These are phyloP conservation scores for Chaetoceros tenuissimus DNA, from an alignment of 108 stramenopile species.

Conservation along the genomic window DNA sequence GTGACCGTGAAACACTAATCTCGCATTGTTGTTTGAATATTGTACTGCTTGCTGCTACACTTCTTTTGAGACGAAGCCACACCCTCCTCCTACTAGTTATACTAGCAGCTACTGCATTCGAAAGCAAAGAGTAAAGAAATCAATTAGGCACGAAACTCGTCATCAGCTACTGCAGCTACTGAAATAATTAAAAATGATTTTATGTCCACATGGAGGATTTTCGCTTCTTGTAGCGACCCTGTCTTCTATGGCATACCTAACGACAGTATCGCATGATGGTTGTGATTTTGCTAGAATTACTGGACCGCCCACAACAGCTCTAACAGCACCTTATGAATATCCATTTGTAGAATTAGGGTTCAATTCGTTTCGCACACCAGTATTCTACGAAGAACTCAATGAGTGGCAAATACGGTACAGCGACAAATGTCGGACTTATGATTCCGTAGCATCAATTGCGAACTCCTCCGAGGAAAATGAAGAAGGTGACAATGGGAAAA, in stretches of 20 bases:
- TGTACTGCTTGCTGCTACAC: too few relatives aligned
- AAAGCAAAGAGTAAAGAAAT: too few relatives aligned
- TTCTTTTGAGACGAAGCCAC: too few relatives aligned
- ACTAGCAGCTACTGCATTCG: too few relatives aligned
- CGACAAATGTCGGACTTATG: slow-evolving; percentile 19
- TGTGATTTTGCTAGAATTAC: slow-evolving; percentile 36
- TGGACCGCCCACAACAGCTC: slow-evolving; percentile 29
- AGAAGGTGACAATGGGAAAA: slow-evolving; percentile 37
- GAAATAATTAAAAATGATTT: too few relatives aligned
- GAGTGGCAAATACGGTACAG: neutral
- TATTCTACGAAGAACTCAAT: slow-evolving; percentile 7
- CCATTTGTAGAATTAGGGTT: slow-evolving; percentile 61
- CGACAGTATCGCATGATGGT: slow-evolving; percentile 37
- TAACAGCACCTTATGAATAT: slow-evolving; percentile 20
- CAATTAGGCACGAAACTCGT: too few relatives aligned
- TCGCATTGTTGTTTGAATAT: too few relatives aligned
- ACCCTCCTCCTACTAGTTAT: too few relatives aligned
- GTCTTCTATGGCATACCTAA: slow-evolving; percentile 36
- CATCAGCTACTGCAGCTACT: too few relatives aligned
- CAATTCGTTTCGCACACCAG: slow-evolving; percentile 41
- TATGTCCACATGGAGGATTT: slow-evolving; percentile 40
- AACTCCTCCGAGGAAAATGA: slow-evolving; percentile 31
- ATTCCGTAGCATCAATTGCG: slow-evolving; percentile 8
- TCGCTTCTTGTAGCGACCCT: slow-evolving; percentile 25
- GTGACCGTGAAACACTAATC: too few relatives aligned